Base-by-base conservation (phyloP, 1,139 yeast genomes). In the Diutina ranongensis region DNA sequence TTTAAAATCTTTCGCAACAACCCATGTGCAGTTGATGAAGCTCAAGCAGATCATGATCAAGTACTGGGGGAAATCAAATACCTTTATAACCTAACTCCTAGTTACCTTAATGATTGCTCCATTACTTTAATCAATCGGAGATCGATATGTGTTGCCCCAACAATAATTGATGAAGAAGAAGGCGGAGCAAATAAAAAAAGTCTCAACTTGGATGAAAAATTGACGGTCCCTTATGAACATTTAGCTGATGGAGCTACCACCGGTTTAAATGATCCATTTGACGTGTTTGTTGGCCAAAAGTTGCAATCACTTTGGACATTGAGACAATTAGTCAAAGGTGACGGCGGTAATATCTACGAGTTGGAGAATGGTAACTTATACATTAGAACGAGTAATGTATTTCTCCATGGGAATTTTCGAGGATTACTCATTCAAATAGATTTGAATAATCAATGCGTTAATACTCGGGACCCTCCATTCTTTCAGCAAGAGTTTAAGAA, bases 271-370 rank as follows among this genome's bases (percentile, higher is more conserved):
- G 80, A 75, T 50, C 64, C 68, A 18, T 73, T 75, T 52, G 81
- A 76, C 50, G 53, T 57, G 54, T 54, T 80, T 47, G 58, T 76
- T 0, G 65, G 68, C 22, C 72, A 74, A 35, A 82, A 83, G 55
- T 61, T 85, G 46, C 85, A 80, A 56, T 77, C 87, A 52, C 60
- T 82, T 46, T 86, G 95, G 95, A 64, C 71, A 1, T 71, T 77
- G 47, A 67, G 85, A 49, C 95, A 85, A 59, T 68, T 76, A n/a
- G 72, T 84, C 42, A 74, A 77, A 51, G 94, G 94, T 2, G 92
- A 83, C 50, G 92, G 92, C 3, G 86, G 86, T 0, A 74, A 74
- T 46, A 74, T 77, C 2, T 83, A 81, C 55, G 68, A 71, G 49
- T 54, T 76, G 16, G 76, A 71, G 48, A 72, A 72, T 50, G 72